A percentile compares a stretch with the other conserved stretches of the same genome.
Evolutionary conservation across 345 rosid genomes (phyloP).

Genomic region (Laguncularia racemosa): DNA sequence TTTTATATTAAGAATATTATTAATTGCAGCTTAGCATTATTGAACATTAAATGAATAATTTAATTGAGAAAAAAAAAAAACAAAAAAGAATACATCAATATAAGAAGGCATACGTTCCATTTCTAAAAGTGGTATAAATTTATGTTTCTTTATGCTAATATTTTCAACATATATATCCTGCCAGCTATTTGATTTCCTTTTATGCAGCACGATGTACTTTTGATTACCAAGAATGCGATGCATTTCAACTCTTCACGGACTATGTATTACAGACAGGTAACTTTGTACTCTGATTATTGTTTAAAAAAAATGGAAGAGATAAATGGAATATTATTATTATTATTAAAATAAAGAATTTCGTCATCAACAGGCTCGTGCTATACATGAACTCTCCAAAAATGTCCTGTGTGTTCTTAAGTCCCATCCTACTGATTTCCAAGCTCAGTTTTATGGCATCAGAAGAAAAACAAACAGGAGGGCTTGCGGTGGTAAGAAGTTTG

Average conservation of each 20-base stretch:
- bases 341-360: neutral
- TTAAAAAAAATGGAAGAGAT: neutral
- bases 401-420: conserved; percentile 45
- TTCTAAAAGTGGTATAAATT: neutral
- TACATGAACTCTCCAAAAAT: conserved; percentile 47
- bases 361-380: conserved; percentile 44
- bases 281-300: neutral
- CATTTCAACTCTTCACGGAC: conserved; percentile 49
- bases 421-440: conserved; percentile 35
- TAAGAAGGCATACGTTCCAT: neutral
- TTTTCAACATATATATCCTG: conserved; percentile 1
- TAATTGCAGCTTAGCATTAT: too few relatives aligned
- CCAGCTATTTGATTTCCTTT: neutral
- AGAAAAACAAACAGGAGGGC: conserved; percentile 27
- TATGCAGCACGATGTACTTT: conserved; percentile 47
- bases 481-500: conserved; percentile 10
- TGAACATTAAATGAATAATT: too few relatives aligned
- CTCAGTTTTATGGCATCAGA: conserved; percentile 34
- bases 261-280: conserved; percentile 55
- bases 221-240: conserved; percentile 57
- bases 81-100: too few relatives aligned
- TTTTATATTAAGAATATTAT: too few relatives aligned
- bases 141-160: too few relatives aligned
- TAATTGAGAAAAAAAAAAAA: too few relatives aligned
- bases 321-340: neutral